Evolutionary conservation across 208 protist genomes (phyloP), one percentile per base, ranked within the genome.

Genomic region (Trypanosomatidae sp.): DNA sequence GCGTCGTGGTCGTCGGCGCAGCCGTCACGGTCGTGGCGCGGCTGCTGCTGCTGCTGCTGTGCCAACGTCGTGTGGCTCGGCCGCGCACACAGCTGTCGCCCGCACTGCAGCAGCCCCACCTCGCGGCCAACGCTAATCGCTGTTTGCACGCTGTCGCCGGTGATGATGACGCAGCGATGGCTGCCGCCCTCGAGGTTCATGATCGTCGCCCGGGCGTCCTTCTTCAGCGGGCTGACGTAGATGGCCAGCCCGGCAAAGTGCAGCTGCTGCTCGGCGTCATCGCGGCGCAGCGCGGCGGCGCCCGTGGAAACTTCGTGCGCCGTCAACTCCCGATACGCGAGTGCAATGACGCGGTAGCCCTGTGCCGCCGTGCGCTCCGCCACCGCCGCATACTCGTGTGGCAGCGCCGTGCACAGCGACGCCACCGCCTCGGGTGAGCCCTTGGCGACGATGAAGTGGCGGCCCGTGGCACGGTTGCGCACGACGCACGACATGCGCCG

Each of bases 111-210:
- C 55, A 95, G 91, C 10, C 64, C 40, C 33, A 96, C 81, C 48
- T 97, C 75, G 18, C 69, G 56, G 18, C 93, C 97, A 15, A 99
- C 97, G 19, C 96, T 92, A 45, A 94, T 92, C 16, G 96, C 97
- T 2, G 98, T 99, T 23, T 97, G 81, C 19, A 85, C 71, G 67
- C 96, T 97, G 64, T 99, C 98, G 39, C 98, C 98, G 2, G 98
- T 99, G 50, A 98, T 96, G 83, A 98, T 98, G 32, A 95, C 72
- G 30, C 94, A 91, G 33, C 71, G 72, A 55, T 96, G 88, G 44
- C 77, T 83, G 51, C 76, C 71, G 21, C 61, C 51, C 18, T 79
- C 54, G 15, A 98, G 60, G 46, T 83, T 74, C 38, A 56, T 44
- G 43, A 98, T 91, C 11, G 86, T 86, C 21, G 69, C 49, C 21